These are phyloP conservation scores for Bryopsis sp. DNA, from an alignment of 139 green algal genomes.

Conservation along the genomic window DNA sequence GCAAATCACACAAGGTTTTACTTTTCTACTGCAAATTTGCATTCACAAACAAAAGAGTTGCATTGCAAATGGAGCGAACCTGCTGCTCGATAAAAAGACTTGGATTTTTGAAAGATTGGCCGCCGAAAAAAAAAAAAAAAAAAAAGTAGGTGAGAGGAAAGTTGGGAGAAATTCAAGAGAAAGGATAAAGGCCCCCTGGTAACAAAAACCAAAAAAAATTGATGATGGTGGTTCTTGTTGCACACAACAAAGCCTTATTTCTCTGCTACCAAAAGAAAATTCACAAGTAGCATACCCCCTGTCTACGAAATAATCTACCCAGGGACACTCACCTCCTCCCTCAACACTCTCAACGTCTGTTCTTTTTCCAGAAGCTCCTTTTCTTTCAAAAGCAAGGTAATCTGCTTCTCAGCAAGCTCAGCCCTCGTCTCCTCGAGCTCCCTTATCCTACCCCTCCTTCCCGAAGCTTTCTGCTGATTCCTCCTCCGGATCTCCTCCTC, in stretches of 20 bases:
- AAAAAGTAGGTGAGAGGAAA: too few species aligned
- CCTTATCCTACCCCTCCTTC: slow-evolving; percentile 51
- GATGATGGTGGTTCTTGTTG: too few species aligned
- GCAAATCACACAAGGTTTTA: not conserved
- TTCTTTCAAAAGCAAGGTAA: slow-evolving; percentile 68
- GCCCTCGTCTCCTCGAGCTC: slow-evolving; percentile 66
- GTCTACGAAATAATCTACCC: not conserved
- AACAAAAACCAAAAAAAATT: too few species aligned
- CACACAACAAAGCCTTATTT: too few species aligned
- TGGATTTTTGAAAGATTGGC: too few species aligned
- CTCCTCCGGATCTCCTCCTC: slow-evolving; percentile 44
- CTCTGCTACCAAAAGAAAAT: too few species aligned
- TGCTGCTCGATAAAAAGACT: too few species aligned
- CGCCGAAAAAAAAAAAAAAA: too few species aligned
- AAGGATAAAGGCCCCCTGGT: too few species aligned
- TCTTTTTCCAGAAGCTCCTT: slow-evolving; percentile 68
- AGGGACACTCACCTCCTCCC: slow-evolving; percentile 53
- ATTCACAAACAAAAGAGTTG: not conserved
- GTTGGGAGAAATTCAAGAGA: too few species aligned
- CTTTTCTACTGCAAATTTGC: not conserved
- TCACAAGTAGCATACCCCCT: not conserved
- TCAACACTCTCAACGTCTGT: slow-evolving; percentile 64
- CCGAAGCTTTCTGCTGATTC: slow-evolving; percentile 26
- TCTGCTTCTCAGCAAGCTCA: slow-evolving; percentile 70
- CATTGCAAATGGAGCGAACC: too few species aligned